Evolutionary conservation across 345 rosid species (phyloP).

Genomic region (Gossypium herbaceum): DNA sequence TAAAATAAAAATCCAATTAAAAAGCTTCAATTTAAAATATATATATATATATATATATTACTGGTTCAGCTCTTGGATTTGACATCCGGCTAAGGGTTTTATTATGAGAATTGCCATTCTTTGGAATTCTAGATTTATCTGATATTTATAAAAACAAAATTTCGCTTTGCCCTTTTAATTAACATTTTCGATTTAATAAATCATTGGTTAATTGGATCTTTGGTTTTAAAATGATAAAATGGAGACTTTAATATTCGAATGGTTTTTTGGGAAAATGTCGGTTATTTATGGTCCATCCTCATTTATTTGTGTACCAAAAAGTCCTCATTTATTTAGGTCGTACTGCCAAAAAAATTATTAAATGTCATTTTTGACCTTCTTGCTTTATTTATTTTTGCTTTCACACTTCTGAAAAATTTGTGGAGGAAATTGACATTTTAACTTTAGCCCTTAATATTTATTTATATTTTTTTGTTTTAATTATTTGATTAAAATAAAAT

Average conservation of each 20-base stretch:
- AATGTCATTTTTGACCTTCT: neutral
- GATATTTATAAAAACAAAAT: neutral
- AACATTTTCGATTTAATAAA: neutral
- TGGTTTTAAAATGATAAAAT: neutral
- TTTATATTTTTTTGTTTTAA: too few relatives aligned
- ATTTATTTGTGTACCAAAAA: neutral
- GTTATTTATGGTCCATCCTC: slow-evolving; percentile 2
- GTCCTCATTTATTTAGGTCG: neutral
- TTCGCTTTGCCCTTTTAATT: neutral
- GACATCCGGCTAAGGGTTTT: neutral
- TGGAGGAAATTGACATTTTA: neutral
- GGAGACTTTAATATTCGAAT: neutral
- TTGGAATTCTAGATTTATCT: neutral
- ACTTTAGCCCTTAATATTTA: neutral
- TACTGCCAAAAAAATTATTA: neutral
- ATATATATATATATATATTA: neutral
- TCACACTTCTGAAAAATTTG: neutral
- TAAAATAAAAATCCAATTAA: neutral
- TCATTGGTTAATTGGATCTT: neutral
- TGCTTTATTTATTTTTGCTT: neutral
- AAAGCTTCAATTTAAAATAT: neutral
- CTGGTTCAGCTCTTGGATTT: neutral
- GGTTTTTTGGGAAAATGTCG: neutral
- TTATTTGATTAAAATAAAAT: neutral
- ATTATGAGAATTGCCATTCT: slow-evolving; percentile 3